These are phyloP conservation scores for Lipomyces starkeyi DNA, from an alignment of 805 yeast species.

Conservation along the genomic window DNA sequence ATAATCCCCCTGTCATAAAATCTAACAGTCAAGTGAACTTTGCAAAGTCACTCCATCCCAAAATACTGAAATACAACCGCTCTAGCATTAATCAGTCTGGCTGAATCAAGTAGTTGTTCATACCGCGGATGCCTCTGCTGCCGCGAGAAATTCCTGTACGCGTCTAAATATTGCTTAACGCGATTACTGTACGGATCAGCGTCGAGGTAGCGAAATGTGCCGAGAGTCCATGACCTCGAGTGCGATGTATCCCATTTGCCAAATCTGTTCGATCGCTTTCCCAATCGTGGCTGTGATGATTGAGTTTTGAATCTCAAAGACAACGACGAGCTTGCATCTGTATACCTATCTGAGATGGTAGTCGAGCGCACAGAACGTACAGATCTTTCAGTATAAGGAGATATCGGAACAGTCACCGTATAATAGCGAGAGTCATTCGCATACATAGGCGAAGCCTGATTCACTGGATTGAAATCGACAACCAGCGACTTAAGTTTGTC, in stretches of 20 bases:
- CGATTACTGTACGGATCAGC: constrained; percentile 22
- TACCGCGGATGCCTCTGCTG: constrained; percentile 17
- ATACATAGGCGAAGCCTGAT: not conserved
- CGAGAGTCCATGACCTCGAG: constrained; percentile 1
- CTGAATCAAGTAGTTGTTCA: constrained; percentile 17
- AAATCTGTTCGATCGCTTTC: constrained; percentile 4
- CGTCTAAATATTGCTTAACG: constrained; percentile 24
- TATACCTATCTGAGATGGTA: not conserved
- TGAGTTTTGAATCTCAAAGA: not conserved
- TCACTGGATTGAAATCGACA: not conserved
- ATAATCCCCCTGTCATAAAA: not conserved
- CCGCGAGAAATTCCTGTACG: constrained; percentile 11
- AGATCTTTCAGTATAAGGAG: constrained; percentile 3
- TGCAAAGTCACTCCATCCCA: not conserved
- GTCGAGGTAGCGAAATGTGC: constrained; percentile 1
- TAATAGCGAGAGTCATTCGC: not conserved
- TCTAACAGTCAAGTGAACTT: not conserved
- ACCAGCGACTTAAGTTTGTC: not conserved
- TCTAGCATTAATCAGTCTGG: not conserved
- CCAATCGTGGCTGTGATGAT: not conserved
- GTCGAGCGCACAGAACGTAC: not conserved
- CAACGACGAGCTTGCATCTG: constrained; percentile 1
- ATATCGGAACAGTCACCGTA: not conserved
- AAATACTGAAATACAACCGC: not conserved
- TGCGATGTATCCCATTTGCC: constrained; percentile 9